phyloP scores from a whole-genome alignment of 257 asterid species.

The Fraxinus quadrangulata region DNA sequence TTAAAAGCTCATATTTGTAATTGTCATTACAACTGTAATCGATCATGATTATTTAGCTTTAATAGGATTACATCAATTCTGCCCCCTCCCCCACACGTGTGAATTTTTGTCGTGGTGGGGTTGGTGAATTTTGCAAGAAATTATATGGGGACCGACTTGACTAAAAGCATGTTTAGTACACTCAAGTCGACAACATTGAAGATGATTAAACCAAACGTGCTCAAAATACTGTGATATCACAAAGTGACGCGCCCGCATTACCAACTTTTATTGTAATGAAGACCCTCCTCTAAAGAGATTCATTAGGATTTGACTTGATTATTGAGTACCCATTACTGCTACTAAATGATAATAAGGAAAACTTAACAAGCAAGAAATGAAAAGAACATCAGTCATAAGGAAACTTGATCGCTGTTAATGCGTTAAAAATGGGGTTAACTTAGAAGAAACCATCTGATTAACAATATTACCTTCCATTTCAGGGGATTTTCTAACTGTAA shows the following conservation, averaged over 20 bases:
- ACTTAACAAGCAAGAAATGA: slow-evolving; percentile 28
- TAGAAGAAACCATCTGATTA: slow-evolving; percentile 3
- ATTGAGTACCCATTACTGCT: slow-evolving; percentile 43
- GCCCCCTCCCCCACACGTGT: background rate
- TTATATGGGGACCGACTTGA: too few species aligned
- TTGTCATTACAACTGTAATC: background rate
- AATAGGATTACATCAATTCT: background rate
- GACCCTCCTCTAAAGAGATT: slow-evolving; percentile 19
- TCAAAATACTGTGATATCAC: background rate
- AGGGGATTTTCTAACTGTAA: background rate
- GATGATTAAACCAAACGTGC: background rate
- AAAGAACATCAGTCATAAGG: background rate
- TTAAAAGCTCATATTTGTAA: background rate
- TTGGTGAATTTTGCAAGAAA: background rate
- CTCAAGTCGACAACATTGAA: too few species aligned
- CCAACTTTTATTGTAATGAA: background rate
- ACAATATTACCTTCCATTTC: background rate
- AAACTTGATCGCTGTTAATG: background rate
- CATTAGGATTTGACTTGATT: slow-evolving; percentile 31
- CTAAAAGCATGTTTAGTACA: background rate
- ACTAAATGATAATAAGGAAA: slow-evolving; percentile 32
- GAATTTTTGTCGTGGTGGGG: background rate
- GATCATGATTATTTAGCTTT: background rate
- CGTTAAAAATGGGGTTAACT: background rate
- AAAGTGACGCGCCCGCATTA: background rate